Conservation (phyloP, 148 eudicot species). For the Amaranthus cruentus region DNA sequence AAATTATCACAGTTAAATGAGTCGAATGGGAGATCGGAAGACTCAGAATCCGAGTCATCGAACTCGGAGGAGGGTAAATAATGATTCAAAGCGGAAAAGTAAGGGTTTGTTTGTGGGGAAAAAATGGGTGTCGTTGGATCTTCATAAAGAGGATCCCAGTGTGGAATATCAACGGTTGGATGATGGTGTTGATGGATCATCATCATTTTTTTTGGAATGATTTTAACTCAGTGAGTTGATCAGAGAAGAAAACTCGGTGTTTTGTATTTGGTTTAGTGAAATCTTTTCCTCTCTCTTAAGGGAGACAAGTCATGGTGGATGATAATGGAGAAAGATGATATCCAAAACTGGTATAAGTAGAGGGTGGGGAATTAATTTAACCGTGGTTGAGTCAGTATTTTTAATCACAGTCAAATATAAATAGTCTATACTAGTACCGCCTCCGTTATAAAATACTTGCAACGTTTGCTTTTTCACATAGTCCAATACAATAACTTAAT, state of each 20-base stretch:
- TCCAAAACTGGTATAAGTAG: conserved; percentile 18
- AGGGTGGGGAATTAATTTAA: not conserved
- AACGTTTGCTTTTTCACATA: too few species aligned
- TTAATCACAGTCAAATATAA: conserved; percentile 8
- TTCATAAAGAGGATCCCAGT: conserved; percentile 43
- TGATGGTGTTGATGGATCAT: conserved; percentile 27
- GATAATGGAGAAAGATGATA: not conserved
- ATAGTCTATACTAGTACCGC: too few species aligned
- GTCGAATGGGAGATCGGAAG: conserved; percentile 32
- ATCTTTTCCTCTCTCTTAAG: not conserved
- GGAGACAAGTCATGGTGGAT: not conserved
- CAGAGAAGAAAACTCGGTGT: not conserved
- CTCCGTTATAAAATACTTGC: too few species aligned
- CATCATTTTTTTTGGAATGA: conserved; percentile 15
- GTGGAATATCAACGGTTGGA: conserved; percentile 64
- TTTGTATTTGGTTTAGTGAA: not conserved
- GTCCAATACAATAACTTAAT: too few species aligned
- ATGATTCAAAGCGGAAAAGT: conserved; percentile 43
- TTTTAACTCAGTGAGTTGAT: not conserved
- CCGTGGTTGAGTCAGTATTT: conserved; percentile 11
- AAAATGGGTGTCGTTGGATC: conserved; percentile 35
- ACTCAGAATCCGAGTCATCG: conserved; percentile 25
- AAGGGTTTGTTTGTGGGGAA: conserved; percentile 28
- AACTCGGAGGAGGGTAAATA: conserved; percentile 52
- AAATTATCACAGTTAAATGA: conserved; percentile 66